Evolutionary conservation across 225 moss, liverwort and hornwort species (phyloP).

Genomic region (Thuidium tamariscinum): DNA sequence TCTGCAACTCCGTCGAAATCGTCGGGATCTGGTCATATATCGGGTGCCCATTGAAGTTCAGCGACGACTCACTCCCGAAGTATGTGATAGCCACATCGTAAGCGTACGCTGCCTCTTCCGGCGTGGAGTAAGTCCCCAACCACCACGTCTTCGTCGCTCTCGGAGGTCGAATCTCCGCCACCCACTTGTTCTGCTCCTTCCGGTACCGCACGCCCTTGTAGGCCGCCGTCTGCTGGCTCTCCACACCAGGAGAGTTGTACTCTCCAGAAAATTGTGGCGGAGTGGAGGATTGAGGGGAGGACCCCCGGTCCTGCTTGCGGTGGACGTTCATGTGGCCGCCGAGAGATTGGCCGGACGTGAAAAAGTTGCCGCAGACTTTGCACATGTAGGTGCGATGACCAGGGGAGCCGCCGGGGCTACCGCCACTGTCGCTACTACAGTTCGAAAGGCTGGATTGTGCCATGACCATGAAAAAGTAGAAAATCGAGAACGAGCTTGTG

Average conservation of each 20-base stretch:
- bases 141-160: constrained; percentile 17
- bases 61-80: constrained; percentile 12
- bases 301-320: not conserved
- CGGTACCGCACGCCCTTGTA: constrained; percentile 37
- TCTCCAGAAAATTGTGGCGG: not conserved
- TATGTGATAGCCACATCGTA: constrained; percentile 39
- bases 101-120: constrained; percentile 30
- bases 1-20: constrained; percentile 1
- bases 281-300: not conserved
- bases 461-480: not conserved
- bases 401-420: not conserved
- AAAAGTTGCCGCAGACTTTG: constrained; percentile 14
- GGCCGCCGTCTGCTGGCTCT: not conserved
- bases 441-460: not conserved
- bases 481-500: not conserved
- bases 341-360: constrained; percentile 18
- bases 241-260: not conserved
- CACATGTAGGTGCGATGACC: constrained; percentile 4
- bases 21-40: constrained; percentile 11
- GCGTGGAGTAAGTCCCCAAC: constrained; percentile 26
- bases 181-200: constrained; percentile 30
- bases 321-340: constrained; percentile 46
- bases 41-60: constrained; percentile 22
- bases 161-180: constrained; percentile 33
- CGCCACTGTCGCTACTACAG: constrained; percentile 10